Conservation (phyloP, 805 yeast genomes). For the Metschnikowia reukaufii region DNA sequence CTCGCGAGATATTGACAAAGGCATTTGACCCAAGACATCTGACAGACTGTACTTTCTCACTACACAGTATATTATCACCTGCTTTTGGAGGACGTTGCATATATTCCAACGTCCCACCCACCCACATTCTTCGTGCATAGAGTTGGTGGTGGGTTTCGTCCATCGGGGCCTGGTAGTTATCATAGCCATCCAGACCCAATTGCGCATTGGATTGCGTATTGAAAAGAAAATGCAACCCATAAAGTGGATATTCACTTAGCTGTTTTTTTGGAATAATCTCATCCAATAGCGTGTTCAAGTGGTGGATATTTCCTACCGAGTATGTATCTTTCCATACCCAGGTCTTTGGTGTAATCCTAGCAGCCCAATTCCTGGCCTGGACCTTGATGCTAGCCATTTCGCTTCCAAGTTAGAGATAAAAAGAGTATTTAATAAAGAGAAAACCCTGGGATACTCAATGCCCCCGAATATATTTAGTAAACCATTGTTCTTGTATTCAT, state of each 20-base stretch:
- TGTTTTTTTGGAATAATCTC: slow-evolving; percentile 4
- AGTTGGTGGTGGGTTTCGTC: slow-evolving; percentile 21
- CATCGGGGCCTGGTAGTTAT: slow-evolving; percentile 69
- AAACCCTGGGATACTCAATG: too few species aligned
- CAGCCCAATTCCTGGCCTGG: slow-evolving; percentile 10
- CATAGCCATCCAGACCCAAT: slow-evolving; percentile 76
- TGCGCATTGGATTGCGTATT: slow-evolving; percentile 55
- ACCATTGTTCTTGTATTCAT: too few species aligned
- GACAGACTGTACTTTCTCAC: slow-evolving; percentile 50
- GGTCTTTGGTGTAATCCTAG: neutral
- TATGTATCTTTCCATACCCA: slow-evolving; percentile 19
- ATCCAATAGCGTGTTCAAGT: slow-evolving; percentile 11
- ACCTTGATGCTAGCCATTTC: slow-evolving; percentile 5
- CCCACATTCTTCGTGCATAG: slow-evolving; percentile 75
- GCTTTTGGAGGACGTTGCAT: slow-evolving; percentile 34
- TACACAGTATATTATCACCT: slow-evolving; percentile 43
- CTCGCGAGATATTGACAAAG: slow-evolving; percentile 58
- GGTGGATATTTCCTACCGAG: slow-evolving; percentile 10
- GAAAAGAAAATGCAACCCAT: slow-evolving; percentile 67
- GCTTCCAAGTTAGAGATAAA: neutral
- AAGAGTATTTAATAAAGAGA: neutral
- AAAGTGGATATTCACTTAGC: neutral
- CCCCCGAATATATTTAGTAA: too few species aligned
- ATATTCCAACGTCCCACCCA: slow-evolving; percentile 56
- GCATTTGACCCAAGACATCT: slow-evolving; percentile 36